Conservation (phyloP, 176 grass and related monocot genomes). For the Aegilops tauschii region DNA sequence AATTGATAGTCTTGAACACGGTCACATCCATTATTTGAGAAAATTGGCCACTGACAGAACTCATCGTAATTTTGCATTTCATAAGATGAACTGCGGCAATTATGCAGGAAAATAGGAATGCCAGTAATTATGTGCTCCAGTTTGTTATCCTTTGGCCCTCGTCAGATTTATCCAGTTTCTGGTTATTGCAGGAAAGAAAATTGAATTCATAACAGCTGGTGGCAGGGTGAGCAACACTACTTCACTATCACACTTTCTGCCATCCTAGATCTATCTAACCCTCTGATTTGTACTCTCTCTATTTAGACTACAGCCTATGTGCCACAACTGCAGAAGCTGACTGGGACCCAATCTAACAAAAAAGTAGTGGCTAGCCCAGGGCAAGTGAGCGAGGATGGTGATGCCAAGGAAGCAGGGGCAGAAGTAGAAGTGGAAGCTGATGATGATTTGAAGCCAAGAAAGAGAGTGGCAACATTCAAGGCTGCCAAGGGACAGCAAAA, state of each 20-base stretch:
- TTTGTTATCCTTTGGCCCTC: neutral
- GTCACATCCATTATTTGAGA: neutral
- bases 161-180: conserved; percentile 32
- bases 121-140: neutral
- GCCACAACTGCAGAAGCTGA: conserved; percentile 72
- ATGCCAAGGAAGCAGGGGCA: conserved; percentile 12
- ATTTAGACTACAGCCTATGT: conserved; percentile 79
- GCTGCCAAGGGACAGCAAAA: conserved; percentile 13
- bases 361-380: conserved; percentile 19
- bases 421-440: neutral
- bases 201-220: conserved; percentile 91
- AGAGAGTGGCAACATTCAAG: conserved; percentile 10
- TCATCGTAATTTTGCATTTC: neutral
- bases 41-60: neutral
- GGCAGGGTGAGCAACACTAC: conserved; percentile 63
- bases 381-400: conserved; percentile 27
- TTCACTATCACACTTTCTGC: conserved; percentile 15
- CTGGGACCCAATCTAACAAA: conserved; percentile 38
- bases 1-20: neutral
- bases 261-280: neutral
- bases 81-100: neutral
- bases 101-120: neutral
- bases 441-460: conserved; percentile 36
- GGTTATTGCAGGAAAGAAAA: conserved; percentile 71
- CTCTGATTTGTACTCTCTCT: conserved; percentile 6